A percentile compares a stretch with the other conserved stretches of the same genome.
phyloP scores from a whole-genome alignment of 2,329 filamentous ascomycete species.

The Alternaria sp. region DNA sequence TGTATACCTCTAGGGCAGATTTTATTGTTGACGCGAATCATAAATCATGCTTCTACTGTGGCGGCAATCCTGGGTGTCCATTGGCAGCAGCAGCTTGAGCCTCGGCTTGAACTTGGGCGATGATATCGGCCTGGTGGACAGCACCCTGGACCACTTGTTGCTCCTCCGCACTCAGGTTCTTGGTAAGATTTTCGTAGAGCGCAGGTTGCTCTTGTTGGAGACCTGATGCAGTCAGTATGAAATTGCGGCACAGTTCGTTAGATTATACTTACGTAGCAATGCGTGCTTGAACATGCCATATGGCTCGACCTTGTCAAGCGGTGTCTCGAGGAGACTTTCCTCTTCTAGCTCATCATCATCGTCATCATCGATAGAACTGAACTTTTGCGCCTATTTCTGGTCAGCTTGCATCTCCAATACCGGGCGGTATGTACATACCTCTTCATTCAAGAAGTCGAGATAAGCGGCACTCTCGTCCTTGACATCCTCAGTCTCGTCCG shows the following conservation, averaged over 20 bases:
- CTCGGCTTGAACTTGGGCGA: constrained; percentile 46
- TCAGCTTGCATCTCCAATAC: constrained; percentile 36
- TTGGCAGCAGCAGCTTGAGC: constrained; percentile 34
- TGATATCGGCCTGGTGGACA: constrained; percentile 73
- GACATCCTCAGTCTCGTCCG: constrained; percentile 71
- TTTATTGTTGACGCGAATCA: neutral
- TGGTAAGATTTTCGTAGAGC: constrained; percentile 82
- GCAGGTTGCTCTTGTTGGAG: constrained; percentile 91
- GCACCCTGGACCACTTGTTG: constrained; percentile 81
- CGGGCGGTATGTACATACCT: constrained; percentile 61
- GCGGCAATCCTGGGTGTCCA: constrained; percentile 28
- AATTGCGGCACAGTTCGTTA: neutral
- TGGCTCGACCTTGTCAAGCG: constrained; percentile 92
- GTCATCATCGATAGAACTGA: constrained; percentile 72
- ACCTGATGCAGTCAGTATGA: constrained; percentile 61
- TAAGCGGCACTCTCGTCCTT: constrained; percentile 95
- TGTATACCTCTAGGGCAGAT: neutral
- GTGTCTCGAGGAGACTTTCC: constrained; percentile 89
- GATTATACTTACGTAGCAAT: constrained; percentile 74
- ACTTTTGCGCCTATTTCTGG: constrained; percentile 75
- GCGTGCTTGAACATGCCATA: constrained; percentile 88
- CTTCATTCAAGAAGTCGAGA: constrained; percentile 92
- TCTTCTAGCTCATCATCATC: constrained; percentile 93
- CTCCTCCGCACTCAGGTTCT: constrained; percentile 80
- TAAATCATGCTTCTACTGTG: constrained; percentile 23